Conservation (phyloP, 2,329 filamentous ascomycete species). For the Trichoderma brevicompactum region DNA sequence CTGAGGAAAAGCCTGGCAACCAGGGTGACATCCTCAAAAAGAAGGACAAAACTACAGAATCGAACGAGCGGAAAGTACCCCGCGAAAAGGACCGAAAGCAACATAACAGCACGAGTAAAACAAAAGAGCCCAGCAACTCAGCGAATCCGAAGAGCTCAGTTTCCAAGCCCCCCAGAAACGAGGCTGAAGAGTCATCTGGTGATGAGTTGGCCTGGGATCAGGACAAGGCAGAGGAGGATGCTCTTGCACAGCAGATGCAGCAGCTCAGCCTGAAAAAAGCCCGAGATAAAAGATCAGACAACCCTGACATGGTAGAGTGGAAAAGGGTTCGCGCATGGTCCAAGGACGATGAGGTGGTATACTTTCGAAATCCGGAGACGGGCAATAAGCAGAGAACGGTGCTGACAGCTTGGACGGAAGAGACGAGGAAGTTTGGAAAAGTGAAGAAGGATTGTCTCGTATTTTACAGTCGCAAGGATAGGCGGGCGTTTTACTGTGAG, state of each 20-base stretch:
- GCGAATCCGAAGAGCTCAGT: background rate
- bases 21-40: background rate
- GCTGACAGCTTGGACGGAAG: background rate
- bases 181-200: background rate
- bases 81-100: background rate
- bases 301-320: background rate
- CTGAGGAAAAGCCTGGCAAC: background rate
- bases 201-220: background rate
- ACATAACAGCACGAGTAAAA: background rate
- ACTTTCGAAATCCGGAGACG: background rate
- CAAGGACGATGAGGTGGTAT: background rate
- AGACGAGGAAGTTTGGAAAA: constrained; percentile 1
- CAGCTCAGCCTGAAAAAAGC: background rate
- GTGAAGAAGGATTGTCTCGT: background rate
- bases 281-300: background rate
- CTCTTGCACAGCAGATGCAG: background rate
- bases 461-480: background rate
- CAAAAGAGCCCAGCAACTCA: background rate
- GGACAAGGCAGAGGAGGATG: background rate
- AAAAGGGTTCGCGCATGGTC: background rate
- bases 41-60: background rate
- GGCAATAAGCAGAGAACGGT: background rate
- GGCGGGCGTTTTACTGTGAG: background rate
- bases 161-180: background rate
- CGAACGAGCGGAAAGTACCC: background rate